Conservation (phyloP, 2,329 filamentous ascomycete genomes). For the Clarireedia monteithiana region DNA sequence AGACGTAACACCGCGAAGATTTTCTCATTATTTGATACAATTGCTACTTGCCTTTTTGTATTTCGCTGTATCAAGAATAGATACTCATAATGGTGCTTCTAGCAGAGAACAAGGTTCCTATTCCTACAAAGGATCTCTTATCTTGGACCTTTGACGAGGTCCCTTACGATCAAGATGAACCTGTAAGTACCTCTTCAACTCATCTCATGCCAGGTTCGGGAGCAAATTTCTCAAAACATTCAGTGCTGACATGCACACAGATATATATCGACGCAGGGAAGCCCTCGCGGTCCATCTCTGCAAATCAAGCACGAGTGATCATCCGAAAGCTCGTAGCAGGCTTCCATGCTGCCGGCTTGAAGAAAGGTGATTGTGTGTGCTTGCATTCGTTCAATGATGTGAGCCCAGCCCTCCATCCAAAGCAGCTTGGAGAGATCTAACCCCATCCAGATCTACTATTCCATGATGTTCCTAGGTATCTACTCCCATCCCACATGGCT, state of each 20-base stretch:
- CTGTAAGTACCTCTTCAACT: conserved; percentile 12
- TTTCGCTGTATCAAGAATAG: not conserved
- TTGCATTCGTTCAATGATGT: conserved; percentile 27
- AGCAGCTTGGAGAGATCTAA: not conserved
- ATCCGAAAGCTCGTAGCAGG: conserved; percentile 24
- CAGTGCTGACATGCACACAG: conserved; percentile 12
- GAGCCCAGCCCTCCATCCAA: not conserved
- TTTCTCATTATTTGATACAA: no score
- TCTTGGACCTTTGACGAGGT: conserved; percentile 24
- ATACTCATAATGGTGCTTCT: conserved; percentile 1
- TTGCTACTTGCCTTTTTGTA: no score
- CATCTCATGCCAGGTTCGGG: not conserved
- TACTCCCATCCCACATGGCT: not conserved
- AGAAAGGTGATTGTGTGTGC: conserved; percentile 26
- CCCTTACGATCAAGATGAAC: conserved; percentile 19
- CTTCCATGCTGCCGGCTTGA: conserved; percentile 21
- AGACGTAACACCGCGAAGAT: no score
- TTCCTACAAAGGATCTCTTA: conserved; percentile 19
- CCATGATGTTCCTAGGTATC: conserved; percentile 20
- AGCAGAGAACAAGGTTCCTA: conserved; percentile 9
- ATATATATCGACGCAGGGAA: conserved; percentile 24
- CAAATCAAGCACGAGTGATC: conserved; percentile 19
- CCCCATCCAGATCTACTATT: conserved; percentile 19
- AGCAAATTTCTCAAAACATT: not conserved
- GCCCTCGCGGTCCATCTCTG: conserved; percentile 19